Evolutionary conservation across 2,329 filamentous ascomycete genomes (phyloP), one percentile per base, ranked within the genome.

Genomic region (Graphium sp.): DNA sequence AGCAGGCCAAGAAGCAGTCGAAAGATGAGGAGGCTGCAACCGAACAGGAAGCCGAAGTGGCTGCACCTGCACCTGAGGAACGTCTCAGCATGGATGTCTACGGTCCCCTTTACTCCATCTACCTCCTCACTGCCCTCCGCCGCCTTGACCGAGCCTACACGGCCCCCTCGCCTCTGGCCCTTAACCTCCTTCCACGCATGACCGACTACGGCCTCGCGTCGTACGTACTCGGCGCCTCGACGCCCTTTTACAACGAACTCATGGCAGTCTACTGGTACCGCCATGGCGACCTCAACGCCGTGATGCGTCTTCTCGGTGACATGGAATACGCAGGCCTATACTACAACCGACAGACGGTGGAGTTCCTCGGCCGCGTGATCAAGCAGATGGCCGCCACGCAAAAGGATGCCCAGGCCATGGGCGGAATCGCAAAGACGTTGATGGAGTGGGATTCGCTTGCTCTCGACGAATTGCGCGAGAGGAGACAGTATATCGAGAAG

Each of bases 191-290:
- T 1, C 75, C 78, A 0, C 63, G 66, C 6, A 55, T 84, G 39
- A 79, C 78, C 43, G 57, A 62, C 24, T 57, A 81, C 1, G 78
- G 79, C 2, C 60, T 77, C 2, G 64, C 68, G 2, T 76, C 75
- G 0, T 81, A 76, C 41, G 71, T 81, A 6, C 61, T 87, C 1
- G 79, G 77, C 26, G 74, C 69, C 5, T 73, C 72, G 12, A 77
- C 76, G 0, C 55, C 63, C 0, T 66, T 85, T 23, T 85, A 80
- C 55, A 74, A 77, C 42, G 58, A 68, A 27, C 59, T 83, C 19
- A 57, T 81, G 15, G 48, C 56, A 10, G 60, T 74, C 14, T 56
- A 70, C 31, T 81, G 74, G 68, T 47, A 53, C 19, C 63, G 67
- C 8, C 66, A 68, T 36, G 60, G 67, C 14, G 69, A 81, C 40